Conservation (phyloP, 2,329 filamentous ascomycete species). For the Botrytis sinoallii region DNA sequence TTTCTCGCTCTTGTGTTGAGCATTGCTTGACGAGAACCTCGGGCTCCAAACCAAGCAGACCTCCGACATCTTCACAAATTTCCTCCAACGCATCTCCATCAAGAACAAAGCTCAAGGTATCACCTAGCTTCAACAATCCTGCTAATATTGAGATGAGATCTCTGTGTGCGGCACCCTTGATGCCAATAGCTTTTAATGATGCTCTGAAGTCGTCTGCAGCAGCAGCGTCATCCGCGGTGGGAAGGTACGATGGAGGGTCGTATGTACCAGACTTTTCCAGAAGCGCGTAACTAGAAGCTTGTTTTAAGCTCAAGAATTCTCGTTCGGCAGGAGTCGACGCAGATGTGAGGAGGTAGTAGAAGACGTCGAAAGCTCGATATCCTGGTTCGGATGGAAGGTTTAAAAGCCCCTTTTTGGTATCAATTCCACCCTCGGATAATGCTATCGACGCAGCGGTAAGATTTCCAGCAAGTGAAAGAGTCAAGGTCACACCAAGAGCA, state of each 20-base stretch:
- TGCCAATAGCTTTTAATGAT: slow-evolving; percentile 85
- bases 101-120: slow-evolving; percentile 79
- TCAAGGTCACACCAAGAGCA: slow-evolving; percentile 76
- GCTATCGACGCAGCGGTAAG: slow-evolving; percentile 73
- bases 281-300: slow-evolving; percentile 72
- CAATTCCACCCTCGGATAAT: slow-evolving; percentile 82
- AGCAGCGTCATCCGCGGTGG: slow-evolving; percentile 87
- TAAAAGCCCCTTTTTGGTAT: slow-evolving; percentile 76
- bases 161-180: slow-evolving; percentile 80
- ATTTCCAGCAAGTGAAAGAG: slow-evolving; percentile 75
- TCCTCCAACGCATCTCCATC: slow-evolving; percentile 83
- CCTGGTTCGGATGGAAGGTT: slow-evolving; percentile 76
- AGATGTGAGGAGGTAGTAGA: slow-evolving; percentile 94
- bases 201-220: slow-evolving; percentile 89
- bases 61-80: slow-evolving; percentile 85
- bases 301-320: slow-evolving; percentile 80
- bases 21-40: slow-evolving; percentile 76
- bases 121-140: slow-evolving; percentile 85
- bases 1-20: slow-evolving; percentile 78
- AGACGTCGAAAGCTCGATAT: slow-evolving; percentile 92
- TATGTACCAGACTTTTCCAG: slow-evolving; percentile 84
- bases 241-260: slow-evolving; percentile 79
- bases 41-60: slow-evolving; percentile 80
- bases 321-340: slow-evolving; percentile 84
- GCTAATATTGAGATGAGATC: slow-evolving; percentile 83